Conservation (phyloP, 306 rosid species). For the Cotoneaster glaucophyllus region DNA sequence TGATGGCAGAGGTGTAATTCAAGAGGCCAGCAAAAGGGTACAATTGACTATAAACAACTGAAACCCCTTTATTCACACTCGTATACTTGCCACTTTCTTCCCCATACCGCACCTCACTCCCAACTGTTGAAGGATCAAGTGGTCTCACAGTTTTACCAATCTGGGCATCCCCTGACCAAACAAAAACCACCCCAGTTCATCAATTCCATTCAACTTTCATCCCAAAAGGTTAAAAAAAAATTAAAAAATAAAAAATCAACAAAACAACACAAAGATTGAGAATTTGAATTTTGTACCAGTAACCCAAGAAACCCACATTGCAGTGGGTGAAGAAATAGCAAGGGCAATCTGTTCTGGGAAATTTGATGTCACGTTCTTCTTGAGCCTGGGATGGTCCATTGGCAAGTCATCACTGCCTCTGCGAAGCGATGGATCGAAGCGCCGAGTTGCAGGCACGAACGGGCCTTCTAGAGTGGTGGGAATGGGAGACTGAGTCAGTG, state of each 20-base stretch:
- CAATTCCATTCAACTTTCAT: not conserved
- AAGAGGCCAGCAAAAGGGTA: slow-evolving; percentile 78
- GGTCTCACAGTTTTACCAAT: slow-evolving; percentile 68
- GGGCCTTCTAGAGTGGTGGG: slow-evolving; percentile 89
- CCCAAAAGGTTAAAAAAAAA: not conserved
- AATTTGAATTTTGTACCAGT: slow-evolving; percentile 47
- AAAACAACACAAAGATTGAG: not conserved
- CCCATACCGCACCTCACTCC: slow-evolving; percentile 77
- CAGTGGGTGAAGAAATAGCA: slow-evolving; percentile 69
- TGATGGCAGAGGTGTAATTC: slow-evolving; percentile 86
- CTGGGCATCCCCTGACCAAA: slow-evolving; percentile 76
- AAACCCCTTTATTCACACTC: slow-evolving; percentile 42
- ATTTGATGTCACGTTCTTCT: slow-evolving; percentile 55
- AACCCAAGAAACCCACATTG: slow-evolving; percentile 91
- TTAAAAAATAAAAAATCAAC: not conserved
- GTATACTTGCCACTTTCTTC: slow-evolving; percentile 61
- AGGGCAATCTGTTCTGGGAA: slow-evolving; percentile 84
- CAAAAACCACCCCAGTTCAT: slow-evolving; percentile 15
- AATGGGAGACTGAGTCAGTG: slow-evolving; percentile 25
- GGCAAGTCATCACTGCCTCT: slow-evolving; percentile 82
- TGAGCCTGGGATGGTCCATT: slow-evolving; percentile 80
- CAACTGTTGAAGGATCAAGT: slow-evolving; percentile 53
- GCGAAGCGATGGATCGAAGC: slow-evolving; percentile 56
- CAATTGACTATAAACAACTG: slow-evolving; percentile 64
- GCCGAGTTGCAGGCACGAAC: slow-evolving; percentile 58